Conservation (phyloP, 73 alveolate genomes). For the Symbiodinium natans region DNA sequence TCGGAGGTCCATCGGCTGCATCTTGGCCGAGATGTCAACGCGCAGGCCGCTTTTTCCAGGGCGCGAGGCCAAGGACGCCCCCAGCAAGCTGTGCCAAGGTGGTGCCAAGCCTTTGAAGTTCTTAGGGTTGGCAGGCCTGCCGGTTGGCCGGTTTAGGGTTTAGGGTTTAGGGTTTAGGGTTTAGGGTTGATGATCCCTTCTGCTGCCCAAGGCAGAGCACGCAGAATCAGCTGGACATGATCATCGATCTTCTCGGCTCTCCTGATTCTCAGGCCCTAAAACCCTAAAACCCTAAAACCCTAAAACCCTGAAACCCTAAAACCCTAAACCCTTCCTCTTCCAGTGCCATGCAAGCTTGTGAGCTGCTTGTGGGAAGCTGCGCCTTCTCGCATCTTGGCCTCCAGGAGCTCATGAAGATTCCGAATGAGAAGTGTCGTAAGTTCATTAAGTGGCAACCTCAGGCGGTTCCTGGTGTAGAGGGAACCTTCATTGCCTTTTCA, state of each 20-base stretch:
- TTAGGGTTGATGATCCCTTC: too few relatives aligned
- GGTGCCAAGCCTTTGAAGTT: constrained; percentile 94
- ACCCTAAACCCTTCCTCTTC: too few relatives aligned
- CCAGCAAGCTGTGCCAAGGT: constrained; percentile 94
- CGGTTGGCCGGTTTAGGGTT: too few relatives aligned
- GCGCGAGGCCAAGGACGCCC: background rate
- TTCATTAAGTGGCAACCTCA: constrained; percentile 49
- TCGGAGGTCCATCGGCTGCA: constrained; percentile 95
- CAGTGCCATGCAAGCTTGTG: too few relatives aligned
- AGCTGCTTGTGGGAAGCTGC: too few relatives aligned
- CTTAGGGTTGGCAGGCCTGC: background rate
- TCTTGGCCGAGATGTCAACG: constrained; percentile 86
- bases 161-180: too few relatives aligned
- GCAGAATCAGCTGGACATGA: constrained; percentile 96
- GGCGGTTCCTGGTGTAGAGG: background rate
- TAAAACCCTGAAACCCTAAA: too few relatives aligned
- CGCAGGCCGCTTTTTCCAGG: constrained; percentile 94
- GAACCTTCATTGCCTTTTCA: background rate
- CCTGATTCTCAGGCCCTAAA: constrained; percentile 53
- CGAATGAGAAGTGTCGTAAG: constrained; percentile 90
- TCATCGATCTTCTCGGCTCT: constrained; percentile 96
- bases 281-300: too few relatives aligned
- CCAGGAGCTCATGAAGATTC: constrained; percentile 93
- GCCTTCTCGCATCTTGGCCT: too few relatives aligned
- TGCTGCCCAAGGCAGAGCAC: constrained; percentile 76